phyloP scores from a whole-genome alignment of 768 basidiomycete genomes.

The Tricholoma sp. region DNA sequence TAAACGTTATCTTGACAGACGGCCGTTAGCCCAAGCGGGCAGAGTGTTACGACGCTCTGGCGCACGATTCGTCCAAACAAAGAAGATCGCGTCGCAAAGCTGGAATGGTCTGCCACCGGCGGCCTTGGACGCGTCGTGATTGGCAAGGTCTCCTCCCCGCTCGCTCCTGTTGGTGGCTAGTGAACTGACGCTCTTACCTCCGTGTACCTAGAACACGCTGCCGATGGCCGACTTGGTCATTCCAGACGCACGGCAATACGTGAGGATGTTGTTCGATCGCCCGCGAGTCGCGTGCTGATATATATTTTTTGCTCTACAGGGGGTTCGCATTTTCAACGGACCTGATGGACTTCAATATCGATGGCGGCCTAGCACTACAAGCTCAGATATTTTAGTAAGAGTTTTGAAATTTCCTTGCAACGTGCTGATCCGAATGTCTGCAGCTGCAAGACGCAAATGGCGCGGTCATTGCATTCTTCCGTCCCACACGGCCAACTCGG shows the following conservation, averaged over 20 bases:
- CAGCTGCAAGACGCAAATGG: slow-evolving; percentile 72
- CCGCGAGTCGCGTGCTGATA: slow-evolving; percentile 14
- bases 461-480: slow-evolving; percentile 74
- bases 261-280: slow-evolving; percentile 29
- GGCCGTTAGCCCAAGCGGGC: slow-evolving; percentile 53
- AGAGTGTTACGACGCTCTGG: slow-evolving; percentile 74
- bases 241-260: slow-evolving; percentile 56
- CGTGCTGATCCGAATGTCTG: slow-evolving; percentile 14
- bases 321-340: slow-evolving; percentile 68
- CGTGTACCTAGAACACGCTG: slow-evolving; percentile 56
- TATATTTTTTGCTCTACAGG: slow-evolving; percentile 33
- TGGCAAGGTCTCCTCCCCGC: slow-evolving; percentile 62
- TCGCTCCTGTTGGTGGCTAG: slow-evolving; percentile 11
- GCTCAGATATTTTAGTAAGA: slow-evolving; percentile 57
- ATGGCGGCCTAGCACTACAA: slow-evolving; percentile 66
- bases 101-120: slow-evolving; percentile 82
- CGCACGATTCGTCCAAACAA: slow-evolving; percentile 79
- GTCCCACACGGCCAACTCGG: slow-evolving; percentile 69
- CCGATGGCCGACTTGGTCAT: slow-evolving; percentile 83
- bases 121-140: slow-evolving; percentile 82
- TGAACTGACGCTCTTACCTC: slow-evolving; percentile 21
- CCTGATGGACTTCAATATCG: slow-evolving; percentile 79
- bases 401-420: slow-evolving; percentile 13
- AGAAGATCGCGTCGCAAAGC: slow-evolving; percentile 83
- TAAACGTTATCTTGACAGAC: slow-evolving; percentile 48